Base-by-base conservation (phyloP, 2,329 filamentous ascomycete genomes). In the Trichoderma sp. region DNA sequence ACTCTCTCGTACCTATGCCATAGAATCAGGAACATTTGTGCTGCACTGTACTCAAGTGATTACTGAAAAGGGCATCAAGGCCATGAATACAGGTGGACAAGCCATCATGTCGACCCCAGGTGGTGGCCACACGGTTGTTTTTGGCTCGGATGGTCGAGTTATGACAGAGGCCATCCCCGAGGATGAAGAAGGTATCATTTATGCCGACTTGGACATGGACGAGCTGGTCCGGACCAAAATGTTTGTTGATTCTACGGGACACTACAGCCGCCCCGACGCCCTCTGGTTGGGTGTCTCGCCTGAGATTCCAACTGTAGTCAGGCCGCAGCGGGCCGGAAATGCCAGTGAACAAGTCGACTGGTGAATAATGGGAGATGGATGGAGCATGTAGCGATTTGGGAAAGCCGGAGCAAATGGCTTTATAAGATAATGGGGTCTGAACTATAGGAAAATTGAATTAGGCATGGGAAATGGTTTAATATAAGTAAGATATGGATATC, bases 1-100 rank as follows among this genome's bases (percentile, higher is more conserved):
- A 10, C 58, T 68, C 30, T 63, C 59, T 5, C 66, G 66, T 7
- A 63, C 66, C 28, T 68, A 63, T 21, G 66, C 66, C 26, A 68
- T 68, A 6, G 59, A 63, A 14, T 56, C 66, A 1, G 66, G 66
- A 28, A 34, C 66, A 21, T 68, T 68, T 26, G 59, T 68, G 13
- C 24, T 63, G 2, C 66, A 63, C 34, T 55, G 56, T 32, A 63
- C 66, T 10, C 14, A 59, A 13, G 32, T 63, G 0, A 68, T 63
- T 8, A 39, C 59, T 14, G 59, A 58, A 28, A 46, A 39, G 5
- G 66, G 66, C 13, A 14, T 58, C 24, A 51, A 63, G 16, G 11
- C 24, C 5, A 32, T 68, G 21, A 28, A 21, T 11, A 63, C 51
- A 13, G 51, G 24, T 16, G 66, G 37, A 14, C 59, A 59, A 18